These are phyloP conservation scores for Poa annua DNA, from an alignment of 176 grass and related monocot species.

Conservation along the genomic window DNA sequence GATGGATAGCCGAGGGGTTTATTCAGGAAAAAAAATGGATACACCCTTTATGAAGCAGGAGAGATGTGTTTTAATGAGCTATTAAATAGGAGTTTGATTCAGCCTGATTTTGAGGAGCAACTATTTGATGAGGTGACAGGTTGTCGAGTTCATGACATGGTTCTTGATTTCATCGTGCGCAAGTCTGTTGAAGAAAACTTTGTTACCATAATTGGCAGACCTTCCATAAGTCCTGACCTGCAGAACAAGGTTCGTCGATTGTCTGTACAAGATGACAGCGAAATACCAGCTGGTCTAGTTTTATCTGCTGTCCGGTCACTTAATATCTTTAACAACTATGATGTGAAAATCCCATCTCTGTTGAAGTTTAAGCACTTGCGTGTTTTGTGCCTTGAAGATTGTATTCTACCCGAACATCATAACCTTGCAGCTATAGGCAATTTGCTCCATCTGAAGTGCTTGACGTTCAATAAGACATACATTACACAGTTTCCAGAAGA, in stretches of 20 bases:
- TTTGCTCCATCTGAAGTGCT: neutral
- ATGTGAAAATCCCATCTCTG: neutral
- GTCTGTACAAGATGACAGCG: neutral
- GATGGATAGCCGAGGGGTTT: too few relatives aligned
- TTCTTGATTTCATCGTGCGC: neutral
- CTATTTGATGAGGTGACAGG: neutral
- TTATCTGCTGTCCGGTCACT: neutral
- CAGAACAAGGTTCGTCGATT: neutral
- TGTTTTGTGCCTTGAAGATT: neutral
- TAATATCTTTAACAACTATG: neutral
- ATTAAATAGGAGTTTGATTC: neutral
- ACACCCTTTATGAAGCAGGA: too few relatives aligned
- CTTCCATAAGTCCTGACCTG: neutral
- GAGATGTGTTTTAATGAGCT: too few relatives aligned
- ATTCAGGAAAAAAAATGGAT: too few relatives aligned
- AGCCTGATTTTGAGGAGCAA: neutral
- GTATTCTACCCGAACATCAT: neutral
- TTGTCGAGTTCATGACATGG: neutral
- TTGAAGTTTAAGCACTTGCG: neutral
- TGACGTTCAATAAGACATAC: neutral
- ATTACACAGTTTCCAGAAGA: neutral
- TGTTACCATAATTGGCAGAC: neutral
- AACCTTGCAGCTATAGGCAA: neutral
- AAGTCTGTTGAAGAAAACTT: neutral
- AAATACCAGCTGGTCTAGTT: neutral